Percentiles rank a stretch among this genome's conserved stretches.
These are phyloP conservation scores for Syncephalastrum monosporum DNA, from an alignment of 371 early-diverging fungal genomes.

Conservation along the genomic window DNA sequence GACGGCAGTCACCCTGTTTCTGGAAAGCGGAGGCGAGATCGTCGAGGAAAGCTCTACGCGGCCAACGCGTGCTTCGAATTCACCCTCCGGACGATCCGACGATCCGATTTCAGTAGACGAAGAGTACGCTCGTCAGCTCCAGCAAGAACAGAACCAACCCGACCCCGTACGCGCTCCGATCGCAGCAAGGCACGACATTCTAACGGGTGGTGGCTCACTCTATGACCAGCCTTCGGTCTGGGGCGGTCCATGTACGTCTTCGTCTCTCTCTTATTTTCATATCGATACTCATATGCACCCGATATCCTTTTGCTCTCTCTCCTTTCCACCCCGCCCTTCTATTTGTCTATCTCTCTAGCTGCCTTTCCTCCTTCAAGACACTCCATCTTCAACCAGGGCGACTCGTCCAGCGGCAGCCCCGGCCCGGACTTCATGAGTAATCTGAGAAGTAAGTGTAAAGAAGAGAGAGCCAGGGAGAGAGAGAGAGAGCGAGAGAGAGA, in stretches of 20 bases:
- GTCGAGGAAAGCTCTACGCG: not conserved
- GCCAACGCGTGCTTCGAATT: not conserved
- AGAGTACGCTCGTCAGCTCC: constrained; percentile 54
- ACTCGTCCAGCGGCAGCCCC: constrained; percentile 38
- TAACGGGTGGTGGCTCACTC: constrained; percentile 50
- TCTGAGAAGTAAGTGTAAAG: not conserved
- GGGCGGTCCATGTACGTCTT: not conserved
- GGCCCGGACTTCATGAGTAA: constrained; percentile 20
- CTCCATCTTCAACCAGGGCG: constrained; percentile 52
- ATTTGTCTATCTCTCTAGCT: not conserved
- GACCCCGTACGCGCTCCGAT: constrained; percentile 73
- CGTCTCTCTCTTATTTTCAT: too few relatives aligned
- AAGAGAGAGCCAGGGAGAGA: not conserved
- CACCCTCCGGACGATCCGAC: constrained; percentile 6
- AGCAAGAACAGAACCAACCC: constrained; percentile 35
- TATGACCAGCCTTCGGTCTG: constrained; percentile 11
- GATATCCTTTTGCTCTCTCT: too few relatives aligned
- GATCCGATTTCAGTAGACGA: constrained; percentile 26
- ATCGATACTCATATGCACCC: too few relatives aligned
- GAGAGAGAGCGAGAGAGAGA: not conserved
- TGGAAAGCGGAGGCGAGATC: constrained; percentile 31
- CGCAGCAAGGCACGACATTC: constrained; percentile 70
- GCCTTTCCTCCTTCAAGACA: constrained; percentile 8
- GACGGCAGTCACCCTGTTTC: constrained; percentile 37
- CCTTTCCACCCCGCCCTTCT: too few relatives aligned